These are phyloP conservation scores for Pleurotus cornucopiae DNA, from an alignment of 768 basidiomycete genomes.

Conservation along the genomic window DNA sequence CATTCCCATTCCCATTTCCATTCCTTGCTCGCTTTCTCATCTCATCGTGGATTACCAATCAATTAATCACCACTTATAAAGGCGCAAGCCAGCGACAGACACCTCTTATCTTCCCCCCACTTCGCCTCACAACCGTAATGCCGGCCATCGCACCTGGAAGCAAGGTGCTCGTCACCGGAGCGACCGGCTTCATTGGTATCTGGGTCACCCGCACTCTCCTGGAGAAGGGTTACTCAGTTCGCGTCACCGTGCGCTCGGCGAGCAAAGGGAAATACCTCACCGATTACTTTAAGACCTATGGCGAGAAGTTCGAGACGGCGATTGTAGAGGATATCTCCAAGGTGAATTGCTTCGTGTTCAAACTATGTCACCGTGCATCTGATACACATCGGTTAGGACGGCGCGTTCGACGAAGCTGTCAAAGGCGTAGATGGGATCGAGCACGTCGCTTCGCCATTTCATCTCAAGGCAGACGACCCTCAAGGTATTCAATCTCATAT, in stretches of 20 bases:
- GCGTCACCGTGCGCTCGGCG: constrained; percentile 21
- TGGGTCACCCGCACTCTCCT: constrained; percentile 26
- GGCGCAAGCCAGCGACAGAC: too few species aligned
- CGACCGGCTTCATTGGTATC: constrained; percentile 25
- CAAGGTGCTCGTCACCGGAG: constrained; percentile 26
- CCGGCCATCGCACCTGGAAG: constrained; percentile 16
- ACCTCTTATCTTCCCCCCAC: too few species aligned
- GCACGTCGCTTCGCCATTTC: constrained; percentile 61
- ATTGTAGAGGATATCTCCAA: constrained; percentile 22
- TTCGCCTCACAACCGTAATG: constrained; percentile 8
- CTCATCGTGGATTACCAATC: too few species aligned
- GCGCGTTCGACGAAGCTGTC: constrained; percentile 69
- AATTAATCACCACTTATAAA: too few species aligned
- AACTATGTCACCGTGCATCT: neutral
- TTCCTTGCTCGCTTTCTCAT: too few species aligned
- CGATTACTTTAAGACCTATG: constrained; percentile 18
- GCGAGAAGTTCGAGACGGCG: constrained; percentile 21
- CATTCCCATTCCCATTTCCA: too few species aligned
- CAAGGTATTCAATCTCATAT: constrained; percentile 20
- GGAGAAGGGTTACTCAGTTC: constrained; percentile 22
- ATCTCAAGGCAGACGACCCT: constrained; percentile 33
- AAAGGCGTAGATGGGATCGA: constrained; percentile 61
- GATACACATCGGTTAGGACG: constrained; percentile 20
- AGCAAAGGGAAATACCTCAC: constrained; percentile 19
- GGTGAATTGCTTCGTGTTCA: constrained; percentile 7